phyloP scores from a whole-genome alignment of 768 basidiomycete genomes.

The Naganishia vaughanmartiniae region DNA sequence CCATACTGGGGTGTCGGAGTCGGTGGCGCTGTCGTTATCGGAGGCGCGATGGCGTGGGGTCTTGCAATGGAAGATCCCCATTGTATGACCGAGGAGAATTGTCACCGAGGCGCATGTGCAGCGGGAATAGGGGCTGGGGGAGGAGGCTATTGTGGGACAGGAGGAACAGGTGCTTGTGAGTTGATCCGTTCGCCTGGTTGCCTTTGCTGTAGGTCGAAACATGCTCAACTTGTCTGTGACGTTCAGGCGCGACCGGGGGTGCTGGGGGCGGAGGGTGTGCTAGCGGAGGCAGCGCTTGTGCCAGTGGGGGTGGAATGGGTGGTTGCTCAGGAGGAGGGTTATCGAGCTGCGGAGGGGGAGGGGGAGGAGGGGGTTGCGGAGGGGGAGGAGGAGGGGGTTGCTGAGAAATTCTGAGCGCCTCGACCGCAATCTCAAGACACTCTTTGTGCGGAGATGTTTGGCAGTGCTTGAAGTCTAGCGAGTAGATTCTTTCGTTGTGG shows the following conservation, averaged over 20 bases:
- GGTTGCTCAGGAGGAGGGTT: neutral
- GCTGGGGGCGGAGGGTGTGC: neutral
- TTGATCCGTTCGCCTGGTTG: neutral
- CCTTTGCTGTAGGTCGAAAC: neutral
- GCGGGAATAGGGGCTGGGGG: neutral
- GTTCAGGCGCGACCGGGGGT: neutral
- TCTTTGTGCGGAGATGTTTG: too few relatives aligned
- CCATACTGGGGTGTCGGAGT: constrained; percentile 7
- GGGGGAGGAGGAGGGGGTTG: neutral
- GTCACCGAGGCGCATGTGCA: neutral
- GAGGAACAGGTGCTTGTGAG: neutral
- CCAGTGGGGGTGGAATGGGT: neutral
- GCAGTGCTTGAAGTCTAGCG: too few relatives aligned
- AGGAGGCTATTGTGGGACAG: neutral
- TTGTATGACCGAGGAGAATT: neutral
- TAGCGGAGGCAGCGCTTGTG: neutral
- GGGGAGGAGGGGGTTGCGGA: neutral
- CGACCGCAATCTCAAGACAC: too few relatives aligned
- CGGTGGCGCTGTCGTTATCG: neutral
- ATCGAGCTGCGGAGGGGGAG: neutral
- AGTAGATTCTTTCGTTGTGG: too few relatives aligned
- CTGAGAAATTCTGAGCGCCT: too few relatives aligned
- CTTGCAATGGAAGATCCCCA: neutral
- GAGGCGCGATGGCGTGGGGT: neutral
- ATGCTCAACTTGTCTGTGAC: neutral